A percentile compares a stretch with the other conserved stretches of the same genome.
Conservation (phyloP, 2,329 filamentous ascomycete species). For the Dactylellina leptospora region DNA sequence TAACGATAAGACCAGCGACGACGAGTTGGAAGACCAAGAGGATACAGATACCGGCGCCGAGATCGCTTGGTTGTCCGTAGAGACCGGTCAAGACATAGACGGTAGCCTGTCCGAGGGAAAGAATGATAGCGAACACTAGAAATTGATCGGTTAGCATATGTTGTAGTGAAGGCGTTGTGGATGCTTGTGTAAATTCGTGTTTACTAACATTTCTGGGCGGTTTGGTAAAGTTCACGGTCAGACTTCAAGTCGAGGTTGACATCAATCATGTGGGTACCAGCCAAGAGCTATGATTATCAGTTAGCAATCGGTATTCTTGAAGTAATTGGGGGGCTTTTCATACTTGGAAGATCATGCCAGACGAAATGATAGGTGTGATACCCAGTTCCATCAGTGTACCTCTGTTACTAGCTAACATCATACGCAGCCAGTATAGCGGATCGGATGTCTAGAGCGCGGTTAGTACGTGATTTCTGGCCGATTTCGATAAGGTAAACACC, state of each 20-base stretch:
- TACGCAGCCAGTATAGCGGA: slow-evolving; percentile 98
- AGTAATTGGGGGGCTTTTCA: slow-evolving; percentile 37
- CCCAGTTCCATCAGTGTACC: slow-evolving; percentile 95
- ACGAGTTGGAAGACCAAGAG: slow-evolving; percentile 98
- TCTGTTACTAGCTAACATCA: slow-evolving; percentile 99
- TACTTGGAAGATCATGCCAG: slow-evolving; percentile 98
- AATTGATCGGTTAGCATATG: slow-evolving; percentile 15
- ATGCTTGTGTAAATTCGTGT: not conserved
- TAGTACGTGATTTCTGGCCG: slow-evolving; percentile 37
- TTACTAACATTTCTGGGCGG: slow-evolving; percentile 82
- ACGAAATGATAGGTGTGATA: slow-evolving; percentile 98
- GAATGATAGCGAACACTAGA: slow-evolving; percentile 85
- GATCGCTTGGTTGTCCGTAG: slow-evolving; percentile 94
- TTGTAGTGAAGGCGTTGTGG: slow-evolving; percentile 9
- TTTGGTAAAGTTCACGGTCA: slow-evolving; percentile 99
- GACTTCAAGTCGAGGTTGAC: slow-evolving; percentile 99
- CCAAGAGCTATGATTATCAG: slow-evolving; percentile 72
- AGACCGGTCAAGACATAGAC: slow-evolving; percentile 98
- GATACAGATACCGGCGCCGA: slow-evolving; percentile 97
- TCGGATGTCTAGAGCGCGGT: slow-evolving; percentile 76
- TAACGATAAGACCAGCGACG: slow-evolving; percentile 96
- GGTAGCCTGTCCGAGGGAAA: slow-evolving; percentile 95
- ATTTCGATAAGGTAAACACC: not conserved
- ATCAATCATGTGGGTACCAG: slow-evolving; percentile 98
- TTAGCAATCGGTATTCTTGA: slow-evolving; percentile 11